These are phyloP conservation scores for Klebsormidium nitens DNA, from an alignment of 139 green algal species.

Conservation along the genomic window DNA sequence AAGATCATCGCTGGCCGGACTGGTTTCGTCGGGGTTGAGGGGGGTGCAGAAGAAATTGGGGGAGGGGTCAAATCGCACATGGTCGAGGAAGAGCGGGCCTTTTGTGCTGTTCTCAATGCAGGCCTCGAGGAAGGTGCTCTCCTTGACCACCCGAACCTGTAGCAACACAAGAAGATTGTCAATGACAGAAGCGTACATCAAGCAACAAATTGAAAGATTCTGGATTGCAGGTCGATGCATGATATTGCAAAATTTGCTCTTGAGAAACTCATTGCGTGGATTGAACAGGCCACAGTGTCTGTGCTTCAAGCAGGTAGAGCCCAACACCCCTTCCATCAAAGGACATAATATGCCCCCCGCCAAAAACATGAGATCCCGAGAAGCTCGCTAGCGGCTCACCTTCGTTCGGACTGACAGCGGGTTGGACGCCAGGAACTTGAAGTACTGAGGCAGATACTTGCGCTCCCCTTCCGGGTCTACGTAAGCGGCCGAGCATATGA, in stretches of 20 bases:
- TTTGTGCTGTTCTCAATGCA: conserved; percentile 66
- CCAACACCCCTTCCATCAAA: too few relatives aligned
- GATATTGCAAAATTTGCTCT: too few relatives aligned
- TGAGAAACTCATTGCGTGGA: too few relatives aligned
- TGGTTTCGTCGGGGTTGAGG: background rate
- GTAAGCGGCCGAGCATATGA: conserved; percentile 51
- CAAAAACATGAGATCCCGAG: too few relatives aligned
- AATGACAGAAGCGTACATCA: too few relatives aligned
- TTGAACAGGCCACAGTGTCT: too few relatives aligned
- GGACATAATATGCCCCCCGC: too few relatives aligned
- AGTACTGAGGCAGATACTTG: conserved; percentile 52
- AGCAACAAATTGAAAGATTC: too few relatives aligned
- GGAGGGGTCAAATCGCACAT: conserved; percentile 53
- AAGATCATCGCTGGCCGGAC: too few relatives aligned
- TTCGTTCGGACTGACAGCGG: conserved; percentile 62
- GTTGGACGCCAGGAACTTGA: conserved; percentile 58
- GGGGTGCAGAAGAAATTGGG: background rate
- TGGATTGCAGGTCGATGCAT: too few relatives aligned
- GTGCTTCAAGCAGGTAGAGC: too few relatives aligned
- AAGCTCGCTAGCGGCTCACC: conserved; percentile 21
- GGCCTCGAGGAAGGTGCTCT: conserved; percentile 56
- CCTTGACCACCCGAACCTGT: conserved; percentile 1
- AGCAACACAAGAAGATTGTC: too few relatives aligned
- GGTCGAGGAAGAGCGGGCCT: conserved; percentile 57
- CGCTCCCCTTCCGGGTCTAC: conserved; percentile 45